Evolutionary conservation across 2,329 filamentous ascomycete genomes (phyloP), one percentile per base, ranked within the genome.

Genomic region (Cytospora mali): DNA sequence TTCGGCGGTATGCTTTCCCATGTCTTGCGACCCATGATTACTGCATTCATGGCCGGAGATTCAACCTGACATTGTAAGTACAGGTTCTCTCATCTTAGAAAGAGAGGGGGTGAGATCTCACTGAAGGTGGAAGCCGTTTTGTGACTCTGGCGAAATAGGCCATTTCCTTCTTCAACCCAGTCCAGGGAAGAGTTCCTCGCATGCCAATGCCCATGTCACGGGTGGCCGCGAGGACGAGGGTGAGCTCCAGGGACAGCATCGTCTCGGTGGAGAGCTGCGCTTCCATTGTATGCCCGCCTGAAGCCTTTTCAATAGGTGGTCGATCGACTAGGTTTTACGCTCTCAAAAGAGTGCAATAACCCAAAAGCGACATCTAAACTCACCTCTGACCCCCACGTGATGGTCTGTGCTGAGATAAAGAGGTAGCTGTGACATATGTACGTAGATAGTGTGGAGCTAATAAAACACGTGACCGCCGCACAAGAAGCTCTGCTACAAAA

Each of bases 1-100:
- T 81, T 84, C 7, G 80, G 72, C 2, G 95, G 94, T 64, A 99
- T 94, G 67, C 88, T 92, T 58, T 96, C 92, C 89, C 94, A 99
- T 0, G 95, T 99, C 77, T 96, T 97, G 72, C 95, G 90, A 64
- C 95, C 95, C 95, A 99, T 99, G 69, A 99, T 89, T 57, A 98
- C 91, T 21, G 91, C 90, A 75, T 93, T 94, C 68, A 78, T 62
- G 49, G 77, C 69, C 0, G 72, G 67, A 9, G 75, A 62, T 2
- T 75, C 69, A 4, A 71, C 65, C 75, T 77, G 55, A 10, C 53
- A 25, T 53, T 29, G 35, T 64, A 23, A 57, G 59, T 25, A 31
- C n/a, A 29, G 16, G 1, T 7, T n/a, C n/a, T n/a, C n/a, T n/a
- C n/a, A 1, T 33, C 27, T 35, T 7, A 31, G 25, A 14, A 54